A percentile compares a stretch with the other conserved stretches of the same genome.
phyloP scores from a whole-genome alignment of 371 early-diverging fungal species.

The Syncephalis plumigaleata region DNA sequence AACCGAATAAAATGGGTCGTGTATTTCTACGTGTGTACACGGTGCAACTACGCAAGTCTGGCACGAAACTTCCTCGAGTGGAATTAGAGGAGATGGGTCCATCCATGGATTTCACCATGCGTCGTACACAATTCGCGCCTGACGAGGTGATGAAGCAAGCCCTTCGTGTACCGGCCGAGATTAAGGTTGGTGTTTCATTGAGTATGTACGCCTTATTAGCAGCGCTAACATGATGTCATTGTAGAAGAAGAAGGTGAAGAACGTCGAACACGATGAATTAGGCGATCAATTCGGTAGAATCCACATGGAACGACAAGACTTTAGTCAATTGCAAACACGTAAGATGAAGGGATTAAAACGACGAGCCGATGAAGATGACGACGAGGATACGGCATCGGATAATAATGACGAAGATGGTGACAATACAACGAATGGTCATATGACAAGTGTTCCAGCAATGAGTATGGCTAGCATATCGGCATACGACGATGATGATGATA shows the following conservation, averaged over 20 bases:
- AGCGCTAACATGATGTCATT: background rate
- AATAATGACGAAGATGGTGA: constrained; percentile 25
- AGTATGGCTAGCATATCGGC: too few relatives aligned
- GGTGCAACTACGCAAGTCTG: constrained; percentile 70
- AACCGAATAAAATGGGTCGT: constrained; percentile 24
- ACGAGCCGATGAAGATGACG: constrained; percentile 15
- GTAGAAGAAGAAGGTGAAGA: constrained; percentile 82
- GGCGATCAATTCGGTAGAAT: constrained; percentile 86
- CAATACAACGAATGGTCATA: too few relatives aligned
- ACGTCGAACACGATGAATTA: constrained; percentile 67
- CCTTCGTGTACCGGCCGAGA: constrained; percentile 63
- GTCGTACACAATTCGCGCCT: constrained; percentile 56
- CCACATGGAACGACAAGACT: constrained; percentile 82
- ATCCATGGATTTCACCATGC: constrained; percentile 54
- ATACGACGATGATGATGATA: too few relatives aligned
- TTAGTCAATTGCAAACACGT: constrained; percentile 83
- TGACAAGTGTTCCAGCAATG: too few relatives aligned
- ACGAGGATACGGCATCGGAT: background rate
- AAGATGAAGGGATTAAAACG: constrained; percentile 96
- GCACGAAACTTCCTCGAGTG: constrained; percentile 66
- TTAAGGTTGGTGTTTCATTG: constrained; percentile 31
- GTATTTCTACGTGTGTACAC: constrained; percentile 68
- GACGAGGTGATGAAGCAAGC: constrained; percentile 72
- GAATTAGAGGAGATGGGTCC: constrained; percentile 94
- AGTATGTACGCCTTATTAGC: background rate